A percentile compares a stretch with the other conserved stretches of the same genome.
Evolutionary conservation across 768 basidiomycete species (phyloP).

Genomic region (Porphyrellus cyaneotinctus): DNA sequence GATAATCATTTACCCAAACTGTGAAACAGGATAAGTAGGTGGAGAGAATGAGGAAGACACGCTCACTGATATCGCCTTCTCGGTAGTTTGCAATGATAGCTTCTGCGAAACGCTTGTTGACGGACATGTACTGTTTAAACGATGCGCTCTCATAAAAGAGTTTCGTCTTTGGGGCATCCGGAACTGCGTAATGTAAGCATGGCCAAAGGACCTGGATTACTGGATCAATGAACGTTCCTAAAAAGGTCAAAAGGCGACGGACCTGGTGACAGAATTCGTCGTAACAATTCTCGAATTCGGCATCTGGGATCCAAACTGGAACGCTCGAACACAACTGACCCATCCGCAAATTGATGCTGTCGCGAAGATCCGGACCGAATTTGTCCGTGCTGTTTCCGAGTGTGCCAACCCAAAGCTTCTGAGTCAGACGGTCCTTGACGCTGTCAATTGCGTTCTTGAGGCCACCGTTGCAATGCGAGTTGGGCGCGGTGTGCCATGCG

Average conservation of each 20-base stretch:
- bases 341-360: slow-evolving; percentile 52
- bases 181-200: slow-evolving; percentile 79
- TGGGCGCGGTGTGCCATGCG: slow-evolving; percentile 50
- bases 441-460: slow-evolving; percentile 78
- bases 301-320: slow-evolving; percentile 79
- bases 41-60: neutral
- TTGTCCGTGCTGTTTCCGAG: slow-evolving; percentile 68
- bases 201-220: slow-evolving; percentile 69
- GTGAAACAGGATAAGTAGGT: neutral
- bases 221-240: slow-evolving; percentile 15
- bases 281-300: slow-evolving; percentile 74
- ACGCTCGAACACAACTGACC: slow-evolving; percentile 37
- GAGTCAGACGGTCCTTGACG: slow-evolving; percentile 49
- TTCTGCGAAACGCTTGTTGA: slow-evolving; percentile 88
- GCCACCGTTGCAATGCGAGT: slow-evolving; percentile 78
- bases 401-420: slow-evolving; percentile 65
- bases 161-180: slow-evolving; percentile 84
- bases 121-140: slow-evolving; percentile 82
- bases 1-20: slow-evolving; percentile 94
- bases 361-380: slow-evolving; percentile 52
- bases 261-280: slow-evolving; percentile 86
- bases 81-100: slow-evolving; percentile 74
- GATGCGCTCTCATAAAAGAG: slow-evolving; percentile 74
- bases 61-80: slow-evolving; percentile 78
- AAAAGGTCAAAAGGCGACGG: slow-evolving; percentile 18